Percentiles rank a stretch among this genome's conserved stretches.
Conservation (phyloP, 164 flowering plant genomes). For the Protea cynaroides region DNA sequence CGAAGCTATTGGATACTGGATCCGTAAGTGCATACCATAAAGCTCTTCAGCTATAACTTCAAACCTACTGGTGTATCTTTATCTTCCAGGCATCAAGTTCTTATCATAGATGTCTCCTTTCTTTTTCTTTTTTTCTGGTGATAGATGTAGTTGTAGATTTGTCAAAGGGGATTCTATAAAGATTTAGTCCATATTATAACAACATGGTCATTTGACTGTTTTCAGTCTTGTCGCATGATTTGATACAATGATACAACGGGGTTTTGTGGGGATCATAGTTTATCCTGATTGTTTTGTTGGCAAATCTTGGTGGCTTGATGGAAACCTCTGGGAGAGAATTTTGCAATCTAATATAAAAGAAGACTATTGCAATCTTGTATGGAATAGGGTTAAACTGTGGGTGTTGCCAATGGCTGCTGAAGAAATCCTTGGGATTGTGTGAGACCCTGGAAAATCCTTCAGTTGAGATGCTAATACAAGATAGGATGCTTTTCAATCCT, state of each 20-base stretch:
- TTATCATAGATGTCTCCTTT: not conserved
- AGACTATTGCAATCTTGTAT: too few relatives aligned
- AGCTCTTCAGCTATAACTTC: not conserved
- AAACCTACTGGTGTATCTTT: not conserved
- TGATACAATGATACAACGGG: not conserved
- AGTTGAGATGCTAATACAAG: too few relatives aligned
- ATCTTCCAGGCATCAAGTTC: not conserved
- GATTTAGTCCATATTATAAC: not conserved
- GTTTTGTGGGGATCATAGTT: too few relatives aligned
- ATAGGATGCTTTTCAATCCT: too few relatives aligned
- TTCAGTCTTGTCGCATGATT: not conserved
- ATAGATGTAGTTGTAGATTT: not conserved
- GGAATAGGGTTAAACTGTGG: too few relatives aligned
- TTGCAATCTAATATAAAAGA: too few relatives aligned
- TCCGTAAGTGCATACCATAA: constrained; percentile 45
- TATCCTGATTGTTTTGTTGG: too few relatives aligned
- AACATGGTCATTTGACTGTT: not conserved
- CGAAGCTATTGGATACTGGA: constrained; percentile 92
- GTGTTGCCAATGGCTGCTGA: too few relatives aligned
- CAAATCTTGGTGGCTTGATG: too few relatives aligned
- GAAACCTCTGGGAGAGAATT: too few relatives aligned
- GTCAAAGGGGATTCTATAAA: not conserved
- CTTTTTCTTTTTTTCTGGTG: not conserved
- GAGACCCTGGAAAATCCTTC: too few relatives aligned
- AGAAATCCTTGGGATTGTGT: too few relatives aligned